Percentiles rank a stretch among this genome's conserved stretches.
These are phyloP conservation scores for Blastobotrys illinoisensis DNA, from an alignment of 1,139 yeast species.

Conservation along the genomic window DNA sequence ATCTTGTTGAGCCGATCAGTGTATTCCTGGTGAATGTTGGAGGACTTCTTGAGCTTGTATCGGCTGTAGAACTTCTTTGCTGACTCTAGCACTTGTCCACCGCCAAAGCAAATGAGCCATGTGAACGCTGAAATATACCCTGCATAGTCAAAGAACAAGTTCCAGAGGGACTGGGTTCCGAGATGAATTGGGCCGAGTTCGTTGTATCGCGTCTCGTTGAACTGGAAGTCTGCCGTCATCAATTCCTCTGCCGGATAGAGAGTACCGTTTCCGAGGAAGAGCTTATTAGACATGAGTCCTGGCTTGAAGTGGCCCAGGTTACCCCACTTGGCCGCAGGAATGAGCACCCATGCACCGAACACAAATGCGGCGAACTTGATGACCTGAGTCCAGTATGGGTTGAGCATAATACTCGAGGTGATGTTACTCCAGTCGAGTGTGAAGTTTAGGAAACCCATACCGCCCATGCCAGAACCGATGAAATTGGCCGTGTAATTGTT, in stretches of 20 bases:
- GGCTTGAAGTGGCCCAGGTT: conserved; percentile 42
- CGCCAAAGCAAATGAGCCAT: conserved; percentile 33
- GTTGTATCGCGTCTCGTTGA: conserved; percentile 12
- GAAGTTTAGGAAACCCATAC: conserved; percentile 12
- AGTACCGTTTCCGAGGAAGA: conserved; percentile 40
- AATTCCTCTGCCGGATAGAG: conserved; percentile 35
- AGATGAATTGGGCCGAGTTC: conserved; percentile 46
- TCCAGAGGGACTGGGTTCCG: conserved; percentile 43
- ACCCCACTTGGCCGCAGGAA: conserved; percentile 38
- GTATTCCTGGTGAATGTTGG: conserved; percentile 20
- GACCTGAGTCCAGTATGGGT: conserved; percentile 33
- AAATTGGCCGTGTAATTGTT: conserved; percentile 8
- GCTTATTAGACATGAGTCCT: conserved; percentile 41
- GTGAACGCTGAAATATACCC: conserved; percentile 46
- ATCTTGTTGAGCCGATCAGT: conserved; percentile 47
- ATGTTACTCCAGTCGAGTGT: conserved; percentile 13
- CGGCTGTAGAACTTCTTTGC: conserved; percentile 7
- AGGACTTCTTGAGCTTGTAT: not conserved
- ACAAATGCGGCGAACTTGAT: conserved; percentile 38
- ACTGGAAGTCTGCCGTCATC: conserved; percentile 21
- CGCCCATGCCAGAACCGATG: conserved; percentile 11
- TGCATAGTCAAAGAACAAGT: conserved; percentile 50
- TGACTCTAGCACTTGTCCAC: conserved; percentile 6
- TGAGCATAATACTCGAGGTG: conserved; percentile 20
- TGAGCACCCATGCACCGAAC: conserved; percentile 36